Base-by-base conservation (phyloP, 2,329 filamentous ascomycete genomes). In the Penicillium sp. region DNA sequence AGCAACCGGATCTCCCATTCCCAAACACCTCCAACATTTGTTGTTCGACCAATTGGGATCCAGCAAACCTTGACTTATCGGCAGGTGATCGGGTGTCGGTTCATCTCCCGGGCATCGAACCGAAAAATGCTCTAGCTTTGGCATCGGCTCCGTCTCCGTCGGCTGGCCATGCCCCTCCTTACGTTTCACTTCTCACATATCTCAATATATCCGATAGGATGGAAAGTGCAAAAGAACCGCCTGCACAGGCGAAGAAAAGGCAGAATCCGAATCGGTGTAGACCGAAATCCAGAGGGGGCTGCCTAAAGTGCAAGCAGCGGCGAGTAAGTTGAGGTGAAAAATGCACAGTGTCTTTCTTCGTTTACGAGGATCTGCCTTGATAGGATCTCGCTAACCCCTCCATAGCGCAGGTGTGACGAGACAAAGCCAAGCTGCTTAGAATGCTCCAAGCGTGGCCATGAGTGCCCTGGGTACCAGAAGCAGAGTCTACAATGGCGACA, bases 331-430 rank as follows among this genome's bases (percentile, higher is more conserved):
- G 55, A 57, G 48, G 52, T 61, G 43, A 54, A 60, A 47, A 47
- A 52, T 52, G 24, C 40, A 52, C 44, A 53, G 47, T 52, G 39
- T 21, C 39, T 49, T 18, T 36, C 50, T 53, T 49, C 43, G 21
- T 8, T 2, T 13, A 42, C 7, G 45, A 21, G 34, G 50, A 45
- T 22, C 11, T n/a, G 6, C 18, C 14, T 6, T 36, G 11, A 36
- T 27, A 40, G 1, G 24, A 5, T n/a, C 4, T 32, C 18, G 2
- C n/a, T 54, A 42, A 31, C 22, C 24, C 27, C 40, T 39, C 10
- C 24, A 14, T n/a, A 63, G 62, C 60, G 62, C 36, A 63, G 60
- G 54, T 64, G 62, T 53, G 62, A 64, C 39, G 62, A 64, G 47
- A 54, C 62, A 38, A 64, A 61, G 32, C 62, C 62, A 10, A 63